phyloP scores from a whole-genome alignment of 192 early-diverging fungal genomes.

The Coemansia sp. region DNA sequence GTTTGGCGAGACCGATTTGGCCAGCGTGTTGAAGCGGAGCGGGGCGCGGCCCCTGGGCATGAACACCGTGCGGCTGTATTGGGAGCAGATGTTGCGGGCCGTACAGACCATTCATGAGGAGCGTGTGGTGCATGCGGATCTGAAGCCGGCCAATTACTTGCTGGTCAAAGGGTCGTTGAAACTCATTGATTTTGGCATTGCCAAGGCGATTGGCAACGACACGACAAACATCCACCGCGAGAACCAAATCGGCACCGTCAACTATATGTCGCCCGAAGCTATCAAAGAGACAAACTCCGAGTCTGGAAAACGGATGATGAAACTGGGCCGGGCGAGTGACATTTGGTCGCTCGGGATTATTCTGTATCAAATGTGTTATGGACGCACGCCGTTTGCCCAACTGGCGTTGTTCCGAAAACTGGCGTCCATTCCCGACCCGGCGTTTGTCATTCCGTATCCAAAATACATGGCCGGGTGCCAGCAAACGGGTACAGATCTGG shows the following conservation, averaged over 20 bases:
- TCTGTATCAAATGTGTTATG: slow-evolving; percentile 88
- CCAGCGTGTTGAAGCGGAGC: slow-evolving; percentile 58
- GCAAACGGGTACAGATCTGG: slow-evolving; percentile 31
- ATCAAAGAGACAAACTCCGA: slow-evolving; percentile 58
- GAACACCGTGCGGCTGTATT: slow-evolving; percentile 78
- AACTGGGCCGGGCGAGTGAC: slow-evolving; percentile 80
- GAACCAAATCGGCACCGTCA: slow-evolving; percentile 83
- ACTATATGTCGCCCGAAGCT: slow-evolving; percentile 96
- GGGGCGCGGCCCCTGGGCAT: slow-evolving; percentile 59
- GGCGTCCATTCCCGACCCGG: slow-evolving; percentile 68
- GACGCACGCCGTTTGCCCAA: slow-evolving; percentile 77
- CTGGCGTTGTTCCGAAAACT: slow-evolving; percentile 68
- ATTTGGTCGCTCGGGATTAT: slow-evolving; percentile 95
- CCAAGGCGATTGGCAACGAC: slow-evolving; percentile 89
- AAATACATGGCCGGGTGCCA: slow-evolving; percentile 41
- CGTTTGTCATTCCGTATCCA: slow-evolving; percentile 67
- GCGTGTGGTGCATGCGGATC: slow-evolving; percentile 88
- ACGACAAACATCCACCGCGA: slow-evolving; percentile 93
- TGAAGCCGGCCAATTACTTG: slow-evolving; percentile 97
- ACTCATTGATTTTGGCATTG: slow-evolving; percentile 97
- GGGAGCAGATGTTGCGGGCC: slow-evolving; percentile 91
- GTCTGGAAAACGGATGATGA: slow-evolving; percentile 36
- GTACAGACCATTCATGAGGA: slow-evolving; percentile 84
- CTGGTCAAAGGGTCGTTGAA: slow-evolving; percentile 83
- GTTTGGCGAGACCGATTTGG: slow-evolving; percentile 87